These are phyloP conservation scores for Cenchrus americanus DNA, from an alignment of 176 grass and related monocot species.

Conservation along the genomic window DNA sequence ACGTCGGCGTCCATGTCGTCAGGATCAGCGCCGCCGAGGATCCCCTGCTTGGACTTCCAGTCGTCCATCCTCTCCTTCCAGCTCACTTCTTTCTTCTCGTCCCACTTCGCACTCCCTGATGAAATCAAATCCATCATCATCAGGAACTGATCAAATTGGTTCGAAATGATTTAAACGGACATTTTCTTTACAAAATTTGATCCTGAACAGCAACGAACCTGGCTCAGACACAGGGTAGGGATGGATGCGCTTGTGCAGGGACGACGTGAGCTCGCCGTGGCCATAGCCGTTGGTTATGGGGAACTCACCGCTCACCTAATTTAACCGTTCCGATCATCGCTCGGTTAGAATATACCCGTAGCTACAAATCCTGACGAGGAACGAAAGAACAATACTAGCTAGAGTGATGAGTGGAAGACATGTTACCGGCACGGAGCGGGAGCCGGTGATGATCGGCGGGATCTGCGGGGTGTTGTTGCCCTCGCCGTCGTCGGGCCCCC, in stretches of 20 bases:
- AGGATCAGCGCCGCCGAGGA: conserved; percentile 57
- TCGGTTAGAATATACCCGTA: background rate
- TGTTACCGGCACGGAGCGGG: conserved; percentile 76
- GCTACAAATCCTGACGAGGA: background rate
- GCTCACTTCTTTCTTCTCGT: conserved; percentile 80
- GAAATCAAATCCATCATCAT: background rate
- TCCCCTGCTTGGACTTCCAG: conserved; percentile 91
- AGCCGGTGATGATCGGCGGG: conserved; percentile 88
- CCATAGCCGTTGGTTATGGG: conserved; percentile 54
- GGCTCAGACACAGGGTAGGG: conserved; percentile 91
- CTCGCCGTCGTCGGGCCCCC: conserved; percentile 65
- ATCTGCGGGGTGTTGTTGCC: conserved; percentile 65
- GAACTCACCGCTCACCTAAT: conserved; percentile 87
- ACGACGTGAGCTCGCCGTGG: conserved; percentile 66
- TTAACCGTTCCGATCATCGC: conserved; percentile 4
- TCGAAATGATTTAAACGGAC: no score
- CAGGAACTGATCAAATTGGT: no score
- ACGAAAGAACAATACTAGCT: background rate
- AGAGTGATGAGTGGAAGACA: background rate
- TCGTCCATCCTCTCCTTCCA: conserved; percentile 99
- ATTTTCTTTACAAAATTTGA: no score
- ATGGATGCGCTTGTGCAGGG: conserved; percentile 95
- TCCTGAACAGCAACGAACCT: conserved; percentile 50
- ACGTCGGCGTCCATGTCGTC: conserved; percentile 91
- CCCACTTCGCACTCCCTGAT: conserved; percentile 81